These are phyloP conservation scores for Sisymbrium irio DNA, from an alignment of 345 rosid species.

Conservation along the genomic window DNA sequence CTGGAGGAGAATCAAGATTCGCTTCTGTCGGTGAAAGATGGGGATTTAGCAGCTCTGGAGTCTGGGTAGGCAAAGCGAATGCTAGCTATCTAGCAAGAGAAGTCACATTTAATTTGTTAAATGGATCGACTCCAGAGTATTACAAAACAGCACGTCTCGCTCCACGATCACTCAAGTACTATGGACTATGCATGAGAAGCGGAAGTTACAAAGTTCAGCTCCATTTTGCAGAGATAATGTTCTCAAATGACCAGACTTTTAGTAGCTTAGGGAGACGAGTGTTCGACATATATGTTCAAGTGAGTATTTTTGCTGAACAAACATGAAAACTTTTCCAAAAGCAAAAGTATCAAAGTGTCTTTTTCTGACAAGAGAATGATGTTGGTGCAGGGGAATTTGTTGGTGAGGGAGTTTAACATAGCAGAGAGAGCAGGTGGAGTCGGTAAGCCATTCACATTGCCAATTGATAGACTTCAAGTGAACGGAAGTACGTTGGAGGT, in stretches of 20 bases:
- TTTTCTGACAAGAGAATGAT: neutral
- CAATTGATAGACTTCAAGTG: constrained; percentile 41
- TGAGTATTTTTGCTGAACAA: constrained; percentile 31
- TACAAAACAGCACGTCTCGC: constrained; percentile 70
- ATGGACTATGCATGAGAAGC: constrained; percentile 59
- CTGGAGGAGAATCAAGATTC: constrained; percentile 45
- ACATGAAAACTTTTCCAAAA: neutral
- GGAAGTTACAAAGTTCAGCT: constrained; percentile 67
- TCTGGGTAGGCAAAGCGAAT: constrained; percentile 1
- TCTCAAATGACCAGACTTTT: constrained; percentile 44
- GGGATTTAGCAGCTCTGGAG: constrained; percentile 84
- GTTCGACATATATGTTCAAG: constrained; percentile 82
- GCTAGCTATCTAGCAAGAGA: constrained; percentile 31
- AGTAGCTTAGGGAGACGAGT: constrained; percentile 65
- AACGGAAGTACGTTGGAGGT: constrained; percentile 72
- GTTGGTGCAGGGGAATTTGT: constrained; percentile 51
- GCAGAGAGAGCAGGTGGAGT: constrained; percentile 71
- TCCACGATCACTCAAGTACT: constrained; percentile 76
- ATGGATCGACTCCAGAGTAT: constrained; percentile 31
- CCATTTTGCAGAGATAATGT: constrained; percentile 91
- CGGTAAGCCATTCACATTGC: constrained; percentile 37
- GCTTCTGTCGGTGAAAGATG: constrained; percentile 34
- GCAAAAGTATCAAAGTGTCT: neutral
- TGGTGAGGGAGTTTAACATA: constrained; percentile 60
- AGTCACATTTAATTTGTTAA: constrained; percentile 37